Base-by-base conservation (phyloP, 345 rosid genomes). In the Bruguiera gymnorhiza region DNA sequence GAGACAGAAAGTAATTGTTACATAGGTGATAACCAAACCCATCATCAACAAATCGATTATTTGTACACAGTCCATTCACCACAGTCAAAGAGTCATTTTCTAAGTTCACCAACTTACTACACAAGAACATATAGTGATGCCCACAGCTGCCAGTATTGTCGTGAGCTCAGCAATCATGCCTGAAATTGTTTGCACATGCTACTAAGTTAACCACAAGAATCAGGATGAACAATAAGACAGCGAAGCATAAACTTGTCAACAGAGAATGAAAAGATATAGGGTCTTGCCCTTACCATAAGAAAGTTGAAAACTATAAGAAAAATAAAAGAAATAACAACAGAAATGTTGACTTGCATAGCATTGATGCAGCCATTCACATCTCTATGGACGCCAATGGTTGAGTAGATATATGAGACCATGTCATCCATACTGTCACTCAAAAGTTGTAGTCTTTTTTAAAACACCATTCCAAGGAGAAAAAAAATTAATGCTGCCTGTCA, bases 141-240 rank as follows among this genome's bases (percentile, higher is more conserved):
- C 92, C 71, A 78, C 85, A 75, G 87, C 76, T 64, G 92, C 84
- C 74, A 95, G 74, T 43, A 86, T 89, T 23, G 93, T 82, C 62
- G 99, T 84, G 46, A 95, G 83, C 75, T 91, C 97, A 30, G 92
- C 99, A 86, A 95, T 89, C 73, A 89, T 86, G 61, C 98, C 97
- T 94, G 84, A 60, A 70, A 80, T 56, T 21, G 20, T 58, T 39
- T 60, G 19, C 21, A 34, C 46, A 46, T 36, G 60, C 7, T 51
- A 63, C 24, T 34, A 13, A 27, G 60, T 68, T 36, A 65, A n/a
- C 34, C 18, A 30, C 4, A 69, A 67, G 55, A 62, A 46, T 26
- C 48, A 70, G 57, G 54, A 57, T 1, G 13, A 56, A 26, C 5
- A 29, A 55, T 62, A 43, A 24, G 18, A 39, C 62, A 36, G 7